Conservation (phyloP, 2,329 filamentous ascomycete species). For the Talaromyces sp. region DNA sequence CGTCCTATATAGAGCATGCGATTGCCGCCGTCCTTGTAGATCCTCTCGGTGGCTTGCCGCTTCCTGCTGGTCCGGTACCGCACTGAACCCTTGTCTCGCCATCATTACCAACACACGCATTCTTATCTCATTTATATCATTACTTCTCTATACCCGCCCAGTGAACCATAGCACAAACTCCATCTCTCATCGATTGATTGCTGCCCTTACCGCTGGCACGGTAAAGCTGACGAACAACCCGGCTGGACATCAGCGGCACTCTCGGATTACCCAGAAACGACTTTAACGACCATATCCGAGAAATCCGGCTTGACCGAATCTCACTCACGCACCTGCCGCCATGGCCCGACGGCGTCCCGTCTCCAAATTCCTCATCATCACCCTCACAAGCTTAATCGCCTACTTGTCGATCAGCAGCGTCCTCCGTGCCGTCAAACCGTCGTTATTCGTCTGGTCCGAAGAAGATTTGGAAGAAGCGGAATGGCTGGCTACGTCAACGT, state of each 20-base stretch:
- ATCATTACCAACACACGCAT: conserved; percentile 10
- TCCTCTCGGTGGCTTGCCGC: conserved; percentile 19
- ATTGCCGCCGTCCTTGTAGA: neutral
- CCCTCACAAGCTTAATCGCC: conserved; percentile 38
- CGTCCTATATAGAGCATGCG: neutral
- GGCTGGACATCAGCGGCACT: neutral
- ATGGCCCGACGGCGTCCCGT: conserved; percentile 36
- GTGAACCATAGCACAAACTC: neutral
- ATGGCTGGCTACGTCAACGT: conserved; percentile 68
- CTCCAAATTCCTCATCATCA: conserved; percentile 35
- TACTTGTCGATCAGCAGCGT: conserved; percentile 45
- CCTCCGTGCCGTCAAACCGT: conserved; percentile 56
- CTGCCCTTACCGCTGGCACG: neutral
- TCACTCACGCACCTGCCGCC: neutral
- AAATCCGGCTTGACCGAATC: neutral
- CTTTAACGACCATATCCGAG: neutral
- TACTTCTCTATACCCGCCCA: neutral
- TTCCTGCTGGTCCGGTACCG: conserved; percentile 23
- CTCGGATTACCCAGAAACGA: neutral
- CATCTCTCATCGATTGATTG: neutral
- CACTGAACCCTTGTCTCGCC: conserved; percentile 13
- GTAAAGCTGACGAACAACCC: neutral
- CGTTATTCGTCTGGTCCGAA: conserved; percentile 54
- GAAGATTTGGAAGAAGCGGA: conserved; percentile 57
- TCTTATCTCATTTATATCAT: neutral